These are phyloP conservation scores for Coniosporium tulheliwenetii DNA, from an alignment of 2,329 filamentous ascomycete genomes.

Conservation along the genomic window DNA sequence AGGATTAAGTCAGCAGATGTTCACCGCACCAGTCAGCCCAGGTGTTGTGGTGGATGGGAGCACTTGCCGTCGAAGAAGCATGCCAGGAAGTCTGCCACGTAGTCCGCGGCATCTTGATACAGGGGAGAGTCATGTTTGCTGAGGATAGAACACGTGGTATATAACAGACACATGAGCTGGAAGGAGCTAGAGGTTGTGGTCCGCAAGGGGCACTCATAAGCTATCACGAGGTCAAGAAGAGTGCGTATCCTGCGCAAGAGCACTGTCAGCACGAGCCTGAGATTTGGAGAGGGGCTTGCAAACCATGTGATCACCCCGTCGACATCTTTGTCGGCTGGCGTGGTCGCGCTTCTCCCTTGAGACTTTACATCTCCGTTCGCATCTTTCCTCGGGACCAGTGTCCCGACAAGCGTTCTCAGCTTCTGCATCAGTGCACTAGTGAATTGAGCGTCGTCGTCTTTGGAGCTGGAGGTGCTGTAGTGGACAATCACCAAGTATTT, in stretches of 20 bases:
- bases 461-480: too few species aligned
- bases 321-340: too few species aligned
- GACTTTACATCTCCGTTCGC: too few species aligned
- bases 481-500: too few species aligned
- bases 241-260: slow-evolving; percentile 8
- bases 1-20: not conserved
- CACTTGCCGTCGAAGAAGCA: slow-evolving; percentile 20
- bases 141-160: slow-evolving; percentile 21
- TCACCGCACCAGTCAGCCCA: not conserved
- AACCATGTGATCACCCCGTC: too few species aligned
- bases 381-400: too few species aligned
- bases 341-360: too few species aligned
- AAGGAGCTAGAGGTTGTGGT: slow-evolving; percentile 10
- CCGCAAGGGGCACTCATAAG: slow-evolving; percentile 15
- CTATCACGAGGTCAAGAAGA: slow-evolving; percentile 23
- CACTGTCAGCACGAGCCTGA: not conserved
- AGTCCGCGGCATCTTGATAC: slow-evolving; percentile 19
- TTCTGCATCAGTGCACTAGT: too few species aligned
- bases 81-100: slow-evolving; percentile 27
- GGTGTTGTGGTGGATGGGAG: not conserved
- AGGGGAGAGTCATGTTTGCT: slow-evolving; percentile 19
- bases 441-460: too few species aligned
- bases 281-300: too few species aligned
- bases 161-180: slow-evolving; percentile 8
- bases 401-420: too few species aligned